Percentiles rank a stretch among this genome's conserved stretches.
phyloP scores from a whole-genome alignment of 169 alveolate genomes.

The Cyclospora cayetanensis region DNA sequence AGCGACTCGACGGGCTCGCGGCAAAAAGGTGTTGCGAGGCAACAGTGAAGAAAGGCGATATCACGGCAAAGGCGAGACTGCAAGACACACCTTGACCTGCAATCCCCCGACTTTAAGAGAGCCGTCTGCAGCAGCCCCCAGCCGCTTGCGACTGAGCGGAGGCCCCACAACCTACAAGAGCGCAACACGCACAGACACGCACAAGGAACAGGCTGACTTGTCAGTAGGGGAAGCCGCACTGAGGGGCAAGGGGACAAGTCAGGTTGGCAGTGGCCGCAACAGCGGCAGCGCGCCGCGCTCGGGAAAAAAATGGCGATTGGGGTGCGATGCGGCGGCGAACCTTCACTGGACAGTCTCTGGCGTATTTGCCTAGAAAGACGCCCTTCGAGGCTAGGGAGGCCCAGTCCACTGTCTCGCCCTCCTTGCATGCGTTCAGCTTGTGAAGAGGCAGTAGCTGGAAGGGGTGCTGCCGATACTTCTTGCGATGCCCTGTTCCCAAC shows the following conservation, averaged over 20 bases:
- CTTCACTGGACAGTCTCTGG: conserved; percentile 58
- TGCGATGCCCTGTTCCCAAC: conserved; percentile 55
- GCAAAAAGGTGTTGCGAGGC: no score
- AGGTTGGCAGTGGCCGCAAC: neutral
- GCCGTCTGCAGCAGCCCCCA: neutral
- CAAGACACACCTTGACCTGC: no score
- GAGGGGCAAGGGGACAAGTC: neutral
- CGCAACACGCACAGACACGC: neutral
- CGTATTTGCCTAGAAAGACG: conserved; percentile 45
- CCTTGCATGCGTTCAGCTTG: conserved; percentile 8
- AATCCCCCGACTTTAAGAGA: no score
- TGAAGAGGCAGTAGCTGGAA: conserved; percentile 44
- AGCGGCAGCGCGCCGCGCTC: neutral
- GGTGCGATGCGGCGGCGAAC: neutral
- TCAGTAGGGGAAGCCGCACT: neutral
- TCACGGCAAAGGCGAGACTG: no score
- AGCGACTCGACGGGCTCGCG: no score
- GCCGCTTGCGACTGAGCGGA: neutral
- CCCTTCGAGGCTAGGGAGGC: neutral
- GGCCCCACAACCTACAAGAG: neutral
- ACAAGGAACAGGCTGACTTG: neutral
- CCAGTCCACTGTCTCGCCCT: conserved; percentile 60
- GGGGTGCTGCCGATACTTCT: neutral
- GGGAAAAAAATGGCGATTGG: neutral
- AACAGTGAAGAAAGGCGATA: no score